Evolutionary conservation across 768 basidiomycete genomes (phyloP).

Genomic region (Lactarius vividus): DNA sequence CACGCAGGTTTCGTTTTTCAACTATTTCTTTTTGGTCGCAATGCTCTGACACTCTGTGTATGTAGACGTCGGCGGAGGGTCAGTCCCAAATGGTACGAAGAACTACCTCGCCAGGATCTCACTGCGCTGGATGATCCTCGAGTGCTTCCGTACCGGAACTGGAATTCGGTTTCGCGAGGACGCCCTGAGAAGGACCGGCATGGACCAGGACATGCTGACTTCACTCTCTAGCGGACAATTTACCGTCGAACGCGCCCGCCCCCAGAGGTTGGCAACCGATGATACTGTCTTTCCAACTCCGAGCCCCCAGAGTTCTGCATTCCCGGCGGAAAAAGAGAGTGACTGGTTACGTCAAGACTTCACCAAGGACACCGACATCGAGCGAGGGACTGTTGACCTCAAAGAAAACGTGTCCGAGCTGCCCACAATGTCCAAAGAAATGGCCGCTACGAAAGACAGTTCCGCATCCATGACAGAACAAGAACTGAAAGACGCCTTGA

Average conservation of each 20-base stretch:
- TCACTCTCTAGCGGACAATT: neutral
- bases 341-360: slow-evolving; percentile 26
- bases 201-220: neutral
- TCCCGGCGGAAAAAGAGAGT: neutral
- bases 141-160: slow-evolving; percentile 50
- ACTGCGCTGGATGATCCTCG: slow-evolving; percentile 54
- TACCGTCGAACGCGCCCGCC: neutral
- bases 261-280: neutral
- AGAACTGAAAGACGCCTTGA: slow-evolving; percentile 57
- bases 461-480: slow-evolving; percentile 45
- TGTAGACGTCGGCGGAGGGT: slow-evolving; percentile 76
- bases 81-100: slow-evolving; percentile 51
- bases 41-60: neutral
- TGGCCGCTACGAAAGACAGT: slow-evolving; percentile 22
- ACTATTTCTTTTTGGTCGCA: slow-evolving; percentile 1
- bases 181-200: neutral
- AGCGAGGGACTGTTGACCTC: slow-evolving; percentile 29
- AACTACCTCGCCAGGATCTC: slow-evolving; percentile 68
- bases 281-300: neutral
- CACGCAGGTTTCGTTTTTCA: slow-evolving; percentile 53
- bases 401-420: slow-evolving; percentile 29
- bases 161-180: slow-evolving; percentile 38
- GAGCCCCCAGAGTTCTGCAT: neutral
- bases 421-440: slow-evolving; percentile 14
- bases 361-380: slow-evolving; percentile 34